Conservation (phyloP, 1,139 yeast genomes). For the Hansenula sp. region DNA sequence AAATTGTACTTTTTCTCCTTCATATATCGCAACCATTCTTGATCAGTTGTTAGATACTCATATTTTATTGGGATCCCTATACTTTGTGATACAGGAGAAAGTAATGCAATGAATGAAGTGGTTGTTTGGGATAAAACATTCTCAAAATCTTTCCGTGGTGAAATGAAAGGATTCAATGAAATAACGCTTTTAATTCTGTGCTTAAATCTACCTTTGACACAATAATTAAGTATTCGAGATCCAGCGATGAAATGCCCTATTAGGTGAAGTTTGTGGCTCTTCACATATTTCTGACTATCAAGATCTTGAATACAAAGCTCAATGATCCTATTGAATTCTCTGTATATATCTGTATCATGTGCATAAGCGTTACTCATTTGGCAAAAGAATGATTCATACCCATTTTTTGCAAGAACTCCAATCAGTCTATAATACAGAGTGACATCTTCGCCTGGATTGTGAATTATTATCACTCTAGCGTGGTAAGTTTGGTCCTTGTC, state of each 20-base stretch:
- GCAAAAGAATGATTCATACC: conserved; percentile 9
- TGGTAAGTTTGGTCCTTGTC: conserved; percentile 11
- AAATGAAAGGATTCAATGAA: conserved; percentile 13
- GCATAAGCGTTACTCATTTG: background rate
- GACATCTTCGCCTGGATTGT: conserved; percentile 15
- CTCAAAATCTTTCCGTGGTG: conserved; percentile 3
- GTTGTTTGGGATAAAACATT: background rate
- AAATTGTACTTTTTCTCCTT: conserved; percentile 3
- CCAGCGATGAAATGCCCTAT: conserved; percentile 13
- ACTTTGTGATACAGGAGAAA: conserved; percentile 4
- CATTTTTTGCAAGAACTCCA: conserved; percentile 7
- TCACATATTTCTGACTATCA: conserved; percentile 3
- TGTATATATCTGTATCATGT: background rate
- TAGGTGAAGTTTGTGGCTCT: conserved; percentile 9
- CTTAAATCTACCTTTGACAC: conserved; percentile 12
- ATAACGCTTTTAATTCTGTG: conserved; percentile 14
- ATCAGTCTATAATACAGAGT: conserved; percentile 10
- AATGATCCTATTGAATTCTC: conserved; percentile 14
- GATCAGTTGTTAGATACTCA: conserved; percentile 9
- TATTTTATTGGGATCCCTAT: conserved; percentile 1
- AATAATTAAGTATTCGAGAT: conserved; percentile 12
- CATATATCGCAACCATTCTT: conserved; percentile 7
- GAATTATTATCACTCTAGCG: conserved; percentile 13
- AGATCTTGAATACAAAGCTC: conserved; percentile 16
- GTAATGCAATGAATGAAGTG: background rate